Evolutionary conservation across 768 basidiomycete genomes (phyloP).

Genomic region (Agaricus subrufescens): DNA sequence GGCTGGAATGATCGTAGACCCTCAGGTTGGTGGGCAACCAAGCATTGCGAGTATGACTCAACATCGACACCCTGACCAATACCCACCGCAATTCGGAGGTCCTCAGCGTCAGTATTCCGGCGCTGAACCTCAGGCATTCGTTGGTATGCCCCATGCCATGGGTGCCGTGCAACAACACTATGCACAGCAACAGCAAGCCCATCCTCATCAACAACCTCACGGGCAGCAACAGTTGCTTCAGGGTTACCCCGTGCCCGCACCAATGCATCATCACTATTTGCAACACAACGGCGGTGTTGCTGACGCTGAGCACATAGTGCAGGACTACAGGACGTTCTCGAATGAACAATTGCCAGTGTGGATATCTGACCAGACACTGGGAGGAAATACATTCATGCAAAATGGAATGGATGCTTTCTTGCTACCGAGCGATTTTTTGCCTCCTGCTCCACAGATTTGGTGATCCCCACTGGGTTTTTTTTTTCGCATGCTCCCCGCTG

Average conservation of each 20-base stretch:
- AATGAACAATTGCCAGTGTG: conserved; percentile 79
- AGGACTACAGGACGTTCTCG: conserved; percentile 66
- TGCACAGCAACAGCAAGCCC: not conserved
- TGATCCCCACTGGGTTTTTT: conserved; percentile 22
- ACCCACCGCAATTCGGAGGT: conserved; percentile 55
- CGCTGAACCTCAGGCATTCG: conserved; percentile 26
- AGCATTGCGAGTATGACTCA: conserved; percentile 25
- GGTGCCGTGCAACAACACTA: conserved; percentile 19
- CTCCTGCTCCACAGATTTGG: conserved; percentile 73
- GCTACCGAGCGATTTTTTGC: conserved; percentile 69
- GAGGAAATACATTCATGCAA: conserved; percentile 70
- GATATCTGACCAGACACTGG: conserved; percentile 81
- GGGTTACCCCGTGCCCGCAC: conserved; percentile 17
- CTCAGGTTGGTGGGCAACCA: conserved; percentile 18
- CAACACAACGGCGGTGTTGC: conserved; percentile 17
- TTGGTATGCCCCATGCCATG: not conserved
- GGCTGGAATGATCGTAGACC: conserved; percentile 44
- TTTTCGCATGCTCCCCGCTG: not conserved
- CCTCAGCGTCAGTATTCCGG: conserved; percentile 25
- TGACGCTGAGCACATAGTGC: conserved; percentile 69
- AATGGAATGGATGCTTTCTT: conserved; percentile 86
- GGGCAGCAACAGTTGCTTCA: conserved; percentile 22
- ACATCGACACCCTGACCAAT: conserved; percentile 41
- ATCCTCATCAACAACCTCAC: conserved; percentile 7
- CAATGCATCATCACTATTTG: conserved; percentile 13